A percentile compares a stretch with the other conserved stretches of the same genome.
phyloP scores from a whole-genome alignment of 164 flowering plant species.

The Annona cherimola region DNA sequence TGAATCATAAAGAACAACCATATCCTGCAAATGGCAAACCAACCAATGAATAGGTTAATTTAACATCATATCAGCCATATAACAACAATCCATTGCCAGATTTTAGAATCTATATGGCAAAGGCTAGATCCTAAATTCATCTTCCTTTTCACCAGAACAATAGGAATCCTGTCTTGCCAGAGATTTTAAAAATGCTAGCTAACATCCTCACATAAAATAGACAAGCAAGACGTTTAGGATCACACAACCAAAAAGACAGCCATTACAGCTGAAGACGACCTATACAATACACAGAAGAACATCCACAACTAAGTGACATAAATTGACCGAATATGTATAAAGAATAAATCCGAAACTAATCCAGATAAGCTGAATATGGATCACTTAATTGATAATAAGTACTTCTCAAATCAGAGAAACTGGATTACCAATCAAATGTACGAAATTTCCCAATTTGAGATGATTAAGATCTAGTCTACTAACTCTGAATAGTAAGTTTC shows the following conservation, averaged over 20 bases:
- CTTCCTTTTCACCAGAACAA: background rate
- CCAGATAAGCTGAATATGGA: no score
- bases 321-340: no score
- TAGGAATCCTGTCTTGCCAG: background rate
- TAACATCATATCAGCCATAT: background rate
- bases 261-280: background rate
- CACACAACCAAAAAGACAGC: background rate
- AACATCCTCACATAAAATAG: background rate
- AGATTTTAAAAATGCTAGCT: background rate
- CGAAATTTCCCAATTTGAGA: no score
- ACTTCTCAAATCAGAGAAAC: no score
- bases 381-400: no score
- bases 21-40: conserved; percentile 56
- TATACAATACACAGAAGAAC: background rate
- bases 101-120: background rate
- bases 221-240: background rate
- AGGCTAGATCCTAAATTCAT: background rate
- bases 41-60: background rate
- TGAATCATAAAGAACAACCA: conserved; percentile 98
- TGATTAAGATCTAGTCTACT: no score
- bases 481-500: no score
- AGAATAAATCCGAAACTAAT: no score
- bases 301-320: no score
- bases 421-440: no score
- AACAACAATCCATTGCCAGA: background rate